phyloP scores from a whole-genome alignment of 2,329 filamentous ascomycete genomes.

The Fragosphaeria purpurea region DNA sequence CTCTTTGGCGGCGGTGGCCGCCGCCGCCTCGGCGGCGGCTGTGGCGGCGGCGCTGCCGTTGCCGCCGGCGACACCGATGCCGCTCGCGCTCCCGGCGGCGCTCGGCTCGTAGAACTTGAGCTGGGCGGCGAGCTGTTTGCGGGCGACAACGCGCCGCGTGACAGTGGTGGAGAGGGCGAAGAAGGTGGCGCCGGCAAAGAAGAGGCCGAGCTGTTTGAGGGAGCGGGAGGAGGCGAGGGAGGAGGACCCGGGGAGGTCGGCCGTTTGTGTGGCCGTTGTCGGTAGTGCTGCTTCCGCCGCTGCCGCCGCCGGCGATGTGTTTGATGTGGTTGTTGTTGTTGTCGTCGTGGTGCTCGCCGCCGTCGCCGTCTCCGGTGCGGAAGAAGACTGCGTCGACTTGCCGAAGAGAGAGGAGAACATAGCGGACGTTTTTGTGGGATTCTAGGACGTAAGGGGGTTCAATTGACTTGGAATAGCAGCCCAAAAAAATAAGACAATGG shows the following conservation, averaged over 20 bases:
- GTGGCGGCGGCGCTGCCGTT: constrained; percentile 12
- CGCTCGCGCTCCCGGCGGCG: constrained; percentile 24
- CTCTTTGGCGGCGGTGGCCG: constrained; percentile 23
- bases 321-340: background rate
- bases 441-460: too few relatives aligned
- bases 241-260: background rate
- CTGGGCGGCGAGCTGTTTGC: constrained; percentile 48
- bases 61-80: constrained; percentile 7
- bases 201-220: constrained; percentile 55
- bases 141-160: constrained; percentile 58
- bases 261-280: background rate
- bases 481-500: too few relatives aligned
- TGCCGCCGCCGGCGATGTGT: background rate
- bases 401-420: constrained; percentile 5
- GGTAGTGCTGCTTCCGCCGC: background rate
- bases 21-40: background rate
- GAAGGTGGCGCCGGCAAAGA: constrained; percentile 67
- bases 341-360: background rate
- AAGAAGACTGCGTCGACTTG: background rate
- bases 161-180: constrained; percentile 61
- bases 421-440: background rate
- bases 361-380: background rate
- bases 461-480: too few relatives aligned
- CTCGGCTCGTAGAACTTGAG: constrained; percentile 62
- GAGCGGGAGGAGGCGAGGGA: constrained; percentile 35